Percentiles rank a stretch among this genome's conserved stretches.
These are phyloP conservation scores for Botrytis byssoidea DNA, from an alignment of 2,329 filamentous ascomycete genomes.

Conservation along the genomic window DNA sequence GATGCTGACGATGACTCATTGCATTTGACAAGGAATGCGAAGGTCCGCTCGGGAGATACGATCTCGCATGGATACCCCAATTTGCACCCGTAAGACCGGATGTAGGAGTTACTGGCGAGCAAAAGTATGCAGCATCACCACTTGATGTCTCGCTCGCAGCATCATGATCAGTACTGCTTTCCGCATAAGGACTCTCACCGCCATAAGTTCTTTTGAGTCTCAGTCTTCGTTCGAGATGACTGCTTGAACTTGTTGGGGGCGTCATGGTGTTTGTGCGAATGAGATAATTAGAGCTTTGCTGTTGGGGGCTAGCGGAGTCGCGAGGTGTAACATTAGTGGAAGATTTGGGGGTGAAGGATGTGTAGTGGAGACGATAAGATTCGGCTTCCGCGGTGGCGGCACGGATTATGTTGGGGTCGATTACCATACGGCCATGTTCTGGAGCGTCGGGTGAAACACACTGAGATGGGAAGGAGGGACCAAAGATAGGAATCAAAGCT, in stretches of 20 bases:
- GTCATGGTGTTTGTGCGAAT: constrained; percentile 18
- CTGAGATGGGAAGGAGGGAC: constrained; percentile 69
- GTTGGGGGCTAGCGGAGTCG: constrained; percentile 15
- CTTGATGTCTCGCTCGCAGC: constrained; percentile 32
- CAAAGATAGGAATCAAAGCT: constrained; percentile 88
- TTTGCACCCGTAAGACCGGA: background rate
- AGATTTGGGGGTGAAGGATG: constrained; percentile 26
- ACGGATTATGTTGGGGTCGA: constrained; percentile 55
- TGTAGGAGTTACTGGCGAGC: constrained; percentile 31
- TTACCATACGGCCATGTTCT: constrained; percentile 66
- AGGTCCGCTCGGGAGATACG: constrained; percentile 1
- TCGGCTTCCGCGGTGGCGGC: constrained; percentile 52
- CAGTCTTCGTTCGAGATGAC: constrained; percentile 30
- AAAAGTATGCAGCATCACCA: constrained; percentile 31
- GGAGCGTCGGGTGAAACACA: constrained; percentile 66
- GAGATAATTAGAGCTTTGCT: constrained; percentile 8
- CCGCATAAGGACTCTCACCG: constrained; percentile 44
- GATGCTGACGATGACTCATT: constrained; percentile 27
- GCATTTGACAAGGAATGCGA: constrained; percentile 1
- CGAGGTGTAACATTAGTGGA: constrained; percentile 24
- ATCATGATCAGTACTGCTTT: constrained; percentile 45
- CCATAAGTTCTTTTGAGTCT: constrained; percentile 39
- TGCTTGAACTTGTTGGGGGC: constrained; percentile 24
- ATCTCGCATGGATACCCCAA: background rate
- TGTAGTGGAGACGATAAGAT: constrained; percentile 41